phyloP scores from a whole-genome alignment of 352 stramenopile genomes.

The Globisporangium cederbergense region DNA sequence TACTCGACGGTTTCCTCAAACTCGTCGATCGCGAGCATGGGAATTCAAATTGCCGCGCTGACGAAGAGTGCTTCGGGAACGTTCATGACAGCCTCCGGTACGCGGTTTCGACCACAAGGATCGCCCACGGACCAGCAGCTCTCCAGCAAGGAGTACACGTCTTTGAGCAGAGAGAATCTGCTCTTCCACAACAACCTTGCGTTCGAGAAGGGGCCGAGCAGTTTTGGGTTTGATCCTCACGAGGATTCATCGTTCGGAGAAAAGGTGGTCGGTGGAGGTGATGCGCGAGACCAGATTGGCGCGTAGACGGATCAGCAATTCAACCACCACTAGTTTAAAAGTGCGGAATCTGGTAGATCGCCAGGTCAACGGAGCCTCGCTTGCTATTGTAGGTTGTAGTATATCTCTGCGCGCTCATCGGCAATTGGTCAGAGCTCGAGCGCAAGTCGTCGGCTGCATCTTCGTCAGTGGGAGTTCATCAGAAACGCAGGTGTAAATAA shows the following conservation, averaged over 20 bases:
- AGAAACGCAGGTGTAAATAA: conserved; percentile 4
- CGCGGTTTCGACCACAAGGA: neutral
- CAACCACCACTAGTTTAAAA: conserved; percentile 6
- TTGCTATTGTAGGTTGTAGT: conserved; percentile 7
- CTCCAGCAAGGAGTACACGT: neutral
- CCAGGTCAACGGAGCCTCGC: neutral
- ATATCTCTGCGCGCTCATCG: neutral
- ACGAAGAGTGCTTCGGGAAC: conserved; percentile 8
- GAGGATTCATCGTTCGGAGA: conserved; percentile 2
- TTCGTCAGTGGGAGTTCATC: neutral
- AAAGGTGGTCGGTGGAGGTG: neutral
- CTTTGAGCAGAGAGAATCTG: conserved; percentile 15
- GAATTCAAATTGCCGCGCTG: conserved; percentile 16
- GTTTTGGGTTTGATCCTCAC: conserved; percentile 8
- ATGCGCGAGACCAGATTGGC: neutral
- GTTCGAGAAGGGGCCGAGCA: conserved; percentile 1
- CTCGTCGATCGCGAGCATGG: conserved; percentile 18
- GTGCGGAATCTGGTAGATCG: neutral
- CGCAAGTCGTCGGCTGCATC: neutral
- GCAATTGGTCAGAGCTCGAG: neutral
- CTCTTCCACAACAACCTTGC: conserved; percentile 12
- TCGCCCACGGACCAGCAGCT: conserved; percentile 11
- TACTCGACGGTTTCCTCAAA: conserved; percentile 18
- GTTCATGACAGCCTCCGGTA: conserved; percentile 10
- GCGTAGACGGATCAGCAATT: conserved; percentile 5